These are phyloP conservation scores for Mycena capillaripes DNA, from an alignment of 768 basidiomycete genomes.

Conservation along the genomic window DNA sequence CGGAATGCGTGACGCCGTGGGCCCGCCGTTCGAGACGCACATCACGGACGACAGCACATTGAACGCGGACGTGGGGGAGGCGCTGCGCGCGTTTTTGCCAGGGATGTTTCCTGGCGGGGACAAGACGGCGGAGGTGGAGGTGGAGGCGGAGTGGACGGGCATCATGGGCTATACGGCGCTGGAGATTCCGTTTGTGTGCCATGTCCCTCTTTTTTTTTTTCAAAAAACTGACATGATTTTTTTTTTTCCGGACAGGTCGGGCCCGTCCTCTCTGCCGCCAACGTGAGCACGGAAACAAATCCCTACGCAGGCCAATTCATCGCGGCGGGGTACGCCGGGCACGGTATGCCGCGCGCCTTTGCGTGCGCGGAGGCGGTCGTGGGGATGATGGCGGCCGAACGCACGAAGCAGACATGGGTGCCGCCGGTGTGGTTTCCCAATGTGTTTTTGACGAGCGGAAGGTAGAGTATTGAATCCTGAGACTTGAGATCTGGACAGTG, in stretches of 20 bases:
- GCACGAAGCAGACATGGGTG: slow-evolving; percentile 52
- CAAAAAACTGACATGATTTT: background rate
- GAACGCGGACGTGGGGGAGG: slow-evolving; percentile 60
- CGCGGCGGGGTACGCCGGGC: slow-evolving; percentile 67
- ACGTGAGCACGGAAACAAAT: slow-evolving; percentile 8
- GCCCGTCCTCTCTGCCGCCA: slow-evolving; percentile 48
- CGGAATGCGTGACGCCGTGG: slow-evolving; percentile 67
- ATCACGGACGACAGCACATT: slow-evolving; percentile 70
- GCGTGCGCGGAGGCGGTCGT: slow-evolving; percentile 58
- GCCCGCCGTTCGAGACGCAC: slow-evolving; percentile 63
- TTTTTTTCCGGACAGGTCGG: slow-evolving; percentile 60
- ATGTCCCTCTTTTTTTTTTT: slow-evolving; percentile 36
- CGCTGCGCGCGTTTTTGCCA: slow-evolving; percentile 72
- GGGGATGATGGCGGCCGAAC: slow-evolving; percentile 60
- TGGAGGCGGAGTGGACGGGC: slow-evolving; percentile 91
- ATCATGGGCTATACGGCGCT: slow-evolving; percentile 83
- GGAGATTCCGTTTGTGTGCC: slow-evolving; percentile 79
- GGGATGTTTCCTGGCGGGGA: slow-evolving; percentile 68
- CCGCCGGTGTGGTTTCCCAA: slow-evolving; percentile 65
- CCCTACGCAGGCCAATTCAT: slow-evolving; percentile 62
- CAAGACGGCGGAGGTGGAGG: slow-evolving; percentile 56
- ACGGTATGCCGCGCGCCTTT: slow-evolving; percentile 73
- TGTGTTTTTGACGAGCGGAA: slow-evolving; percentile 46
- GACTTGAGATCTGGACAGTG: too few species aligned
- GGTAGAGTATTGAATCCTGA: background rate